Evolutionary conservation across 352 stramenopile genomes (phyloP).

Genomic region (Phytophthora hybrid): DNA sequence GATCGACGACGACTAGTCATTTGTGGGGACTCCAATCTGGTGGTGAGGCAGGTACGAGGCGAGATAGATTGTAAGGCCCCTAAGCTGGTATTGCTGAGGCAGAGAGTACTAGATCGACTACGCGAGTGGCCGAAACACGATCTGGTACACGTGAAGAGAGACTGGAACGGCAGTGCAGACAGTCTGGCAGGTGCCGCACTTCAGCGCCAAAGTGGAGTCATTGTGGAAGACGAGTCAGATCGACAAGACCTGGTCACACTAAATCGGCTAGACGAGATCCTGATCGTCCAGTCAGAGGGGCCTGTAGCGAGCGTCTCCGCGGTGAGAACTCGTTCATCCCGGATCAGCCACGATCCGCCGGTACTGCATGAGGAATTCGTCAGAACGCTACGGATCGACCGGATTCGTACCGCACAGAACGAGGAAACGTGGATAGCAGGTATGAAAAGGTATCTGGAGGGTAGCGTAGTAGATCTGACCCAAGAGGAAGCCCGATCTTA

Average conservation of each 20-base stretch:
- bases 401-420: conserved; percentile 3
- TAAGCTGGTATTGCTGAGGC: background rate
- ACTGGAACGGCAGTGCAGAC: conserved; percentile 11
- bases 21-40: conserved; percentile 6
- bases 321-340: background rate
- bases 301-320: background rate
- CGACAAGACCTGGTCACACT: background rate
- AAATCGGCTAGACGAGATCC: conserved; percentile 4
- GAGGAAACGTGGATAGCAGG: conserved; percentile 1
- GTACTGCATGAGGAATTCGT: background rate
- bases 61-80: conserved; percentile 21
- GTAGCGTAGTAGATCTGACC: conserved; percentile 1
- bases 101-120: conserved; percentile 2
- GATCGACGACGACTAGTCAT: background rate
- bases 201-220: background rate
- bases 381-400: background rate
- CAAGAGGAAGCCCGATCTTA: background rate
- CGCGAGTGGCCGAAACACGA: background rate
- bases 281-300: background rate
- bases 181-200: background rate
- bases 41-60: conserved; percentile 7
- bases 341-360: background rate
- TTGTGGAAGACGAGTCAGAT: background rate
- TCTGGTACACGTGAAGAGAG: conserved; percentile 10
- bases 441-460: conserved; percentile 4